A percentile compares a stretch with the other conserved stretches of the same genome.
Conservation (phyloP, 345 rosid genomes). For the thale cress (Arabidopsis thaliana) region TAIR10.1 NC_003070.9:21663001-21663500, state of each 20-base stretch:
- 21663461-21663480: background rate
- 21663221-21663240: conserved; percentile 82
- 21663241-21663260: conserved; percentile 74
- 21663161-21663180: conserved; percentile 77
- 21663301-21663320: conserved; percentile 66
- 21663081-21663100: conserved; percentile 13
- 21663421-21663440: conserved; percentile 92
- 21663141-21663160: conserved; percentile 94
- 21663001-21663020: conserved; percentile 7
- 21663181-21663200: conserved; percentile 91
- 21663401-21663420: conserved; percentile 94
- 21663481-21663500: conserved; percentile 3
- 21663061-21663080: conserved; percentile 35
- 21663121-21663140: conserved; percentile 52
- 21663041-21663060: conserved; percentile 8
- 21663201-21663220: conserved; percentile 96
- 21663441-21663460: background rate
- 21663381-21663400: conserved; percentile 85
- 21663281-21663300: conserved; percentile 47
- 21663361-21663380: conserved; percentile 72
- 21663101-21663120: conserved; percentile 29
- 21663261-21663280: conserved; percentile 93
- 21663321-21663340: conserved; percentile 92
- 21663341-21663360: conserved; percentile 84
- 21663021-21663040: background rate